Base-by-base conservation (phyloP, 306 rosid genomes). In the Argentina anserina region DNA sequence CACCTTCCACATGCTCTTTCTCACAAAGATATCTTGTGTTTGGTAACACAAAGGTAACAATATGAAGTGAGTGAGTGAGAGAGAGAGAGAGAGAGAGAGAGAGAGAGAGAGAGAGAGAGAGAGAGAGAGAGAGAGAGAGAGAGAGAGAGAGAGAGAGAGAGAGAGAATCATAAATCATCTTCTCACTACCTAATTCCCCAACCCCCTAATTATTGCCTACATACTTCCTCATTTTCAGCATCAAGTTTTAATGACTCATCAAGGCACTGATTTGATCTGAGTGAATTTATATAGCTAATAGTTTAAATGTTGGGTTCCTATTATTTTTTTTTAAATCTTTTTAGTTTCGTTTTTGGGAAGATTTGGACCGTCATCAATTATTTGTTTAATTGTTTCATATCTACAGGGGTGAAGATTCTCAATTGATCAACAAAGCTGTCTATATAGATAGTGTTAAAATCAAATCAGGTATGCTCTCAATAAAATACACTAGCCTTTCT, bases 1-100 rank as follows among this genome's bases (percentile, higher is more conserved):
- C 98, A 50, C 97, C 97, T 88, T 94, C 97, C 39, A 94, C 78
- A 41, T 94, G 98, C 75, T 94, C 98, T 46, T 90, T 94, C 81
- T 91, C 98, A 75, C 98, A 94, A 74, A 91, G 98, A 86, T 91
- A 65, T 94, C 98, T n/a, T n/a, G n/a, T n/a, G n/a, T n/a, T n/a
- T 93, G 91, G 74, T 76, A 72, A 46, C 29, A n/a, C 34, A 73
- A 40, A 31, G 23, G 76, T 26, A 67, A 72, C 9, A 15, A 72
- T 25, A 25, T 56, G 63, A 50, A 40, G 53, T 28, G 52, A 18
- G 5, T 70, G 40, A 58, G 52, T 21, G 74, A 56, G 17, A 70
- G 9, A 37, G 18, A 49, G 53, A n/a, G 5, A 74, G 26, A 75
- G 79, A 31, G 49, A 17, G 26, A 43, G 29, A 52, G 69, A 58